These are phyloP conservation scores for thale cress (Arabidopsis thaliana) DNA, from an alignment of 345 rosid species.

Conservation along the genomic window DNA sequence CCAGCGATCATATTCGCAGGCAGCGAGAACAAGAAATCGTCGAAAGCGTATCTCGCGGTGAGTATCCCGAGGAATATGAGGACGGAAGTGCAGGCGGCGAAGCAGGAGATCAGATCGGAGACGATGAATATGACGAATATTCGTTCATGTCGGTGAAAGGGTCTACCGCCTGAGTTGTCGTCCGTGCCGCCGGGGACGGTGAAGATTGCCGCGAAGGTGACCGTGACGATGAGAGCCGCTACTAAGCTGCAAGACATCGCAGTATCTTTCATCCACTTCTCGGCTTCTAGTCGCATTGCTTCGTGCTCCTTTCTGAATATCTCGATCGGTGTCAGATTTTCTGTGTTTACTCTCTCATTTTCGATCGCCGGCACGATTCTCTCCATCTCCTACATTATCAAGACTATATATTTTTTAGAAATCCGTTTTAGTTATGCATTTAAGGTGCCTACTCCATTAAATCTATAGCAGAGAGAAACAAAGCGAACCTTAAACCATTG, in stretches of 20 bases:
- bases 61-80: slow-evolving; percentile 46
- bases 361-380: slow-evolving; percentile 33
- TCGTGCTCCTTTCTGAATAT: slow-evolving; percentile 43
- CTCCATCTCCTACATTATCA: slow-evolving; percentile 39
- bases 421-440: background rate
- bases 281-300: slow-evolving; percentile 29
- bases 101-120: slow-evolving; percentile 46
- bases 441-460: too few relatives aligned
- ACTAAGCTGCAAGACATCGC: slow-evolving; percentile 45
- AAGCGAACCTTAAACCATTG: slow-evolving; percentile 48
- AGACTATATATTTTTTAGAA: background rate
- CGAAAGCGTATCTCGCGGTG: slow-evolving; percentile 46
- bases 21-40: slow-evolving; percentile 41
- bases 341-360: slow-evolving; percentile 26
- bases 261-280: slow-evolving; percentile 51
- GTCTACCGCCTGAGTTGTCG: background rate
- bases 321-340: slow-evolving; percentile 42
- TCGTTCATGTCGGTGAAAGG: slow-evolving; percentile 9
- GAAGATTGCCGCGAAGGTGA: slow-evolving; percentile 48
- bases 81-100: slow-evolving; percentile 39
- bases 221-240: slow-evolving; percentile 46
- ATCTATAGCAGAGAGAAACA: background rate
- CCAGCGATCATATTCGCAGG: slow-evolving; percentile 48
- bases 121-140: slow-evolving; percentile 36
- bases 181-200: slow-evolving; percentile 45